A percentile compares a stretch with the other conserved stretches of the same genome.
Evolutionary conservation across 2,329 filamentous ascomycete species (phyloP).

Genomic region (Cephalotrichum gorgonifer): DNA sequence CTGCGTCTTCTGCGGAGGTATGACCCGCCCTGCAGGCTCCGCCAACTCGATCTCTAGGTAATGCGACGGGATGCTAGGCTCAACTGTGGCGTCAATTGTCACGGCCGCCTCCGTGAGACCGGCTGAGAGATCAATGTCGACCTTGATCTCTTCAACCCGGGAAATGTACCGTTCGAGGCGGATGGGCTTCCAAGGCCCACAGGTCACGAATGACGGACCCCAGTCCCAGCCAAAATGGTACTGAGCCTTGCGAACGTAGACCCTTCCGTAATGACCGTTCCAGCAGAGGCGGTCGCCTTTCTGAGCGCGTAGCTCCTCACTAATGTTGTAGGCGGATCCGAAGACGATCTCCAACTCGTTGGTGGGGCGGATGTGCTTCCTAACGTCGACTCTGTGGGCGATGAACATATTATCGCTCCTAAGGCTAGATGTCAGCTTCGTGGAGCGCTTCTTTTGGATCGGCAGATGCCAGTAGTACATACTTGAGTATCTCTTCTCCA

Average conservation of each 20-base stretch:
- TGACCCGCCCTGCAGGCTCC: constrained; percentile 43
- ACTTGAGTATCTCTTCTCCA: constrained; percentile 53
- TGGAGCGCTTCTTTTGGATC: background rate
- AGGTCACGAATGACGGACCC: constrained; percentile 57
- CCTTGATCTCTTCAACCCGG: constrained; percentile 54
- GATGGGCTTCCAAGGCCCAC: constrained; percentile 64
- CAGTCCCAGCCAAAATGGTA: constrained; percentile 73
- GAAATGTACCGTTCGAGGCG: constrained; percentile 60
- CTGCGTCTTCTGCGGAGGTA: constrained; percentile 29
- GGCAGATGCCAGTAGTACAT: background rate
- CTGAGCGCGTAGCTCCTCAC: constrained; percentile 50
- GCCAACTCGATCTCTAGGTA: constrained; percentile 34
- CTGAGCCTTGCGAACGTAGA: constrained; percentile 54
- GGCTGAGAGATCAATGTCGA: constrained; percentile 48
- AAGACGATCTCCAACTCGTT: constrained; percentile 56
- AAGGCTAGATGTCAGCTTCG: background rate
- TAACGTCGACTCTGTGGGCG: constrained; percentile 60
- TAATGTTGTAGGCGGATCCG: constrained; percentile 52
- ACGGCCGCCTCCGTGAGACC: constrained; percentile 47
- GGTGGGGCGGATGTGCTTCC: constrained; percentile 32
- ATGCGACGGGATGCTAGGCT: constrained; percentile 44
- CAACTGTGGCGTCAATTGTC: constrained; percentile 35
- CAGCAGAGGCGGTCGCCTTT: constrained; percentile 53
- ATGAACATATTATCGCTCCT: constrained; percentile 68
- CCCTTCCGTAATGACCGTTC: constrained; percentile 53